These are phyloP conservation scores for Borovskyia barvae DNA, from an alignment of 208 protist species.

Conservation along the genomic window DNA sequence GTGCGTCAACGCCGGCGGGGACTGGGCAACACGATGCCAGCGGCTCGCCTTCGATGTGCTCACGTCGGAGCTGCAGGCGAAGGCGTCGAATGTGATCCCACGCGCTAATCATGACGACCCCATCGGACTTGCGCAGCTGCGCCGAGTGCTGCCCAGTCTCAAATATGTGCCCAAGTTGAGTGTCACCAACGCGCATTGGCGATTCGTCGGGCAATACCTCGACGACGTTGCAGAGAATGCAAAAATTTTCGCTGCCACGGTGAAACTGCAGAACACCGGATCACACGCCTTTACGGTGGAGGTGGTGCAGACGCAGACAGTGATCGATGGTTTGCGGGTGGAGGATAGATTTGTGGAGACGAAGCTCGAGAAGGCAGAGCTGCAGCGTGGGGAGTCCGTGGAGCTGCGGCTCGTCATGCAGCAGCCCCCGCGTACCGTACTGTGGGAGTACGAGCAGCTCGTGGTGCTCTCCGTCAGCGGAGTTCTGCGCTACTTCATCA, in stretches of 20 bases:
- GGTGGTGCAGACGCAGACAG: slow-evolving; percentile 64
- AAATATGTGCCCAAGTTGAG: slow-evolving; percentile 56
- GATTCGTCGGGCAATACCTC: slow-evolving; percentile 44
- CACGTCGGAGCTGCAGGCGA: slow-evolving; percentile 55
- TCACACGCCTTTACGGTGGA: slow-evolving; percentile 37
- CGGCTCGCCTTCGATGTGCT: slow-evolving; percentile 64
- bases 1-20: slow-evolving; percentile 49
- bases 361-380: slow-evolving; percentile 37
- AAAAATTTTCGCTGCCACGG: slow-evolving; percentile 36
- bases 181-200: slow-evolving; percentile 50
- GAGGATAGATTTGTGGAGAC: slow-evolving; percentile 51
- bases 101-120: slow-evolving; percentile 63
- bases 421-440: slow-evolving; percentile 34
- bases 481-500: slow-evolving; percentile 69
- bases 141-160: slow-evolving; percentile 49
- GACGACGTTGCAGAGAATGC: slow-evolving; percentile 28
- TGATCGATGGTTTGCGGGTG: slow-evolving; percentile 66
- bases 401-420: slow-evolving; percentile 51
- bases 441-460: slow-evolving; percentile 71
- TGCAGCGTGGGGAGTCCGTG: slow-evolving; percentile 59
- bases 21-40: slow-evolving; percentile 74
- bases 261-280: slow-evolving; percentile 65
- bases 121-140: slow-evolving; percentile 53
- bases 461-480: slow-evolving; percentile 67
- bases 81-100: slow-evolving; percentile 39